Percentiles rank a stretch among this genome's conserved stretches.
phyloP scores from a whole-genome alignment of 2,329 filamentous ascomycete species.

The Xylaria hypoxylon region DNA sequence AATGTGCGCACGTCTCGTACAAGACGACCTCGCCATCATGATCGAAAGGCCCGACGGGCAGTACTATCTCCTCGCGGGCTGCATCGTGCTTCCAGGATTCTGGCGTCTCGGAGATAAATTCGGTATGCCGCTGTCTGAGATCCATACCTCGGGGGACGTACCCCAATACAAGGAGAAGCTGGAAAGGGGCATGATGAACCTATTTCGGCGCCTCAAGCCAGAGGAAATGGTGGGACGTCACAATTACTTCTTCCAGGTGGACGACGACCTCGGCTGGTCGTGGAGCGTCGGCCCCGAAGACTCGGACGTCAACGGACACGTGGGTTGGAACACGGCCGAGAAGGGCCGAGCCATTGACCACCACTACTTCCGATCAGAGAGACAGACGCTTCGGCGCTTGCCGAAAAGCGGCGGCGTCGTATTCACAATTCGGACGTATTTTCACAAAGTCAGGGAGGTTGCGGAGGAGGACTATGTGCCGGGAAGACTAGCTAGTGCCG shows the following conservation, averaged over 20 bases:
- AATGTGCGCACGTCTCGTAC: conserved; percentile 76
- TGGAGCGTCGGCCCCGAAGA: conserved; percentile 81
- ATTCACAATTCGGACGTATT: conserved; percentile 86
- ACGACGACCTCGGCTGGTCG: conserved; percentile 81
- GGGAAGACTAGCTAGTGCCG: conserved; percentile 78
- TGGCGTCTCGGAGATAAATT: conserved; percentile 86
- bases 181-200: conserved; percentile 58
- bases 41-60: conserved; percentile 79
- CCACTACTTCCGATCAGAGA: conserved; percentile 81
- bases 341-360: conserved; percentile 78
- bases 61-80: conserved; percentile 83
- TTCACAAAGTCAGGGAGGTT: conserved; percentile 76
- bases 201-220: conserved; percentile 78
- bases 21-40: conserved; percentile 89
- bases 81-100: conserved; percentile 82
- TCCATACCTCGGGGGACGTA: conserved; percentile 83
- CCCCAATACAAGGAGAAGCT: conserved; percentile 52
- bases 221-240: conserved; percentile 74
- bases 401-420: conserved; percentile 69
- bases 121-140: conserved; percentile 81
- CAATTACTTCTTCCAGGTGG: conserved; percentile 91
- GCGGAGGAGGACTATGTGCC: conserved; percentile 80
- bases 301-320: conserved; percentile 54
- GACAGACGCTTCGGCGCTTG: conserved; percentile 75
- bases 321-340: conserved; percentile 81